Evolutionary conservation across 2,329 filamentous ascomycete genomes (phyloP), one percentile per base, ranked within the genome.

Genomic region (Ceratocystis eucalypticola): DNA sequence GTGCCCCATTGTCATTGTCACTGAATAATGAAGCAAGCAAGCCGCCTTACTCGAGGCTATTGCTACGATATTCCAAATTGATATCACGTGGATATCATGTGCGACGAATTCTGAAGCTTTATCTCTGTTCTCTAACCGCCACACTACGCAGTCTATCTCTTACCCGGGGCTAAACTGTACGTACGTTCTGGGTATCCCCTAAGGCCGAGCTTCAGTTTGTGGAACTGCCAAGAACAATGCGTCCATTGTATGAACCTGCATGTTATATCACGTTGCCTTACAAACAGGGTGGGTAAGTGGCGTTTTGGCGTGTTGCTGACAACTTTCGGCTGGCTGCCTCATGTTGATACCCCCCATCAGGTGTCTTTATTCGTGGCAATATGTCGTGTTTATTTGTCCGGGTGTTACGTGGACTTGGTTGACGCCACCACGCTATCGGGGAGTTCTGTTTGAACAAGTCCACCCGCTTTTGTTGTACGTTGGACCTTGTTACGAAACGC

Each of bases 381-480:
- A 59, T n/a, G 55, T 15, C 25, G 28, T 25, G 20, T 37, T 20
- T 37, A n/a, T 6, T 33, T 25, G 55, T 59, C 28, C 12, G 55
- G 17, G 55, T 59, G 25, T 59, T 59, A 59, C 55, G 55, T 59
- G 55, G 28, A 37, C 55, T 41, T 37, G 55, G 55, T 15, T 59
- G 28, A 59, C 28, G 30, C 55, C 55, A 37, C 25, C 30, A 59
- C 10, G 37, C 37, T 59, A 17, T 59, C 20, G 15, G 12, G 25
- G 10, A 53, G 25, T 10, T n/a, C 48, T 28, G 20, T 53, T 15
- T 10, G 17, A 50, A 22, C 22, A 22, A 20, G 48, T 20, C 37
- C 22, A 8, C 22, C 10, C 8, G 48, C 25, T 28, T 25, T 53
- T 37, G 28, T n/a, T 7, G 5, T 8, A n/a, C 28, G 37, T 41